Base-by-base conservation (phyloP, 768 basidiomycete genomes). In the Xerocomus spinulosus region DNA sequence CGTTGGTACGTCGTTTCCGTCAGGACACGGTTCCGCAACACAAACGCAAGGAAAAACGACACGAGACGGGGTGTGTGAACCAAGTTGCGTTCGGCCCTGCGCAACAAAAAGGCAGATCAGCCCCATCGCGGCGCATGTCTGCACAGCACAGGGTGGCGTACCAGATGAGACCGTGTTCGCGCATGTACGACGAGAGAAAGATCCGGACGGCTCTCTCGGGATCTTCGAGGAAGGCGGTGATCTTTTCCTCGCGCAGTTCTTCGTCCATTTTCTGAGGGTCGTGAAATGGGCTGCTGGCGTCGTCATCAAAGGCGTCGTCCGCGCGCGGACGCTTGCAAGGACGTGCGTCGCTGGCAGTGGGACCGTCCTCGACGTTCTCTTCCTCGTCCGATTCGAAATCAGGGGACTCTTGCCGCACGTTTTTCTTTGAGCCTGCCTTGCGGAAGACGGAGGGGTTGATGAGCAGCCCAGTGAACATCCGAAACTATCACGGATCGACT, bases 101-200 rank as follows among this genome's bases (percentile, higher is more conserved):
- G 38, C 5, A 25, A n/a, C n/a, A n/a, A n/a, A n/a, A n/a, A n/a
- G n/a, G n/a, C n/a, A n/a, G n/a, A n/a, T n/a, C n/a, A n/a, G n/a
- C n/a, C n/a, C n/a, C n/a, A n/a, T n/a, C n/a, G n/a, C n/a, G n/a
- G n/a, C n/a, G n/a, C n/a, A n/a, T n/a, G n/a, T n/a, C n/a, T n/a
- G n/a, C n/a, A n/a, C n/a, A n/a, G n/a, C n/a, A n/a, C n/a, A n/a
- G n/a, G n/a, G n/a, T n/a, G 9, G 59, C 73, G n/a, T 50, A 86
- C 87, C 83, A 88, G 46, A 81, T 74, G 39, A 86, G 72, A 21
- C 88, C 88, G 48, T 80, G 78, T 45, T 80, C 76, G 29, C 79
- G 73, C 68, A 81, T 83, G 55, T 80, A 77, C 5, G 84, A 84
- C 0, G 85, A 84, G 50, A 91, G 69, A 64, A 88, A 91, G 17